Evolutionary conservation across 108 stramenopile genomes (phyloP).

Genomic region (Epithemia pelagica): DNA sequence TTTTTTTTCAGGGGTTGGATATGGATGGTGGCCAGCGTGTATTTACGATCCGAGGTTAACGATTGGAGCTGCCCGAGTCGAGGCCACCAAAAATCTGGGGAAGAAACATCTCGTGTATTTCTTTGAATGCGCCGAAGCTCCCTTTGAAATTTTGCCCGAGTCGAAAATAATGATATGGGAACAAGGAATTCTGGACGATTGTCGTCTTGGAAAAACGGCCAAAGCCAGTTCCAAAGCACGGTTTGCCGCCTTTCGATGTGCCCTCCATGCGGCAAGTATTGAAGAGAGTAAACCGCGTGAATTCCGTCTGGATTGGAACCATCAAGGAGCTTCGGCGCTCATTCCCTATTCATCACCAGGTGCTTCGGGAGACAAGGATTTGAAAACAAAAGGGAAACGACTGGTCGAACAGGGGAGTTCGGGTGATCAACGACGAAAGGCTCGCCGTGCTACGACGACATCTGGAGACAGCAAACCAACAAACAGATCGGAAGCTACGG

Average conservation of each 20-base stretch:
- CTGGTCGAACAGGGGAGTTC: slow-evolving; percentile 4
- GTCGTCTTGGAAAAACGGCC: slow-evolving; percentile 72
- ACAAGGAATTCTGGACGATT: slow-evolving; percentile 64
- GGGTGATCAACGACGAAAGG: slow-evolving; percentile 10
- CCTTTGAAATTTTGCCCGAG: slow-evolving; percentile 61
- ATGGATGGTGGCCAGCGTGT: slow-evolving; percentile 60
- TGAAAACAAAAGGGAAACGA: slow-evolving; percentile 4
- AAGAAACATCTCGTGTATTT: slow-evolving; percentile 79
- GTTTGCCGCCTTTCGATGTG: slow-evolving; percentile 43
- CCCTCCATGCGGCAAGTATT: slow-evolving; percentile 57
- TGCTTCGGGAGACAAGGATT: background rate
- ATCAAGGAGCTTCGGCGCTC: slow-evolving; percentile 12
- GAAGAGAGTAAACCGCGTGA: slow-evolving; percentile 69
- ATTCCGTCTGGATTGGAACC: slow-evolving; percentile 80
- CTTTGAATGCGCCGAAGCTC: slow-evolving; percentile 77
- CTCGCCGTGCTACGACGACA: background rate
- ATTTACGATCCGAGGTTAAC: slow-evolving; percentile 69
- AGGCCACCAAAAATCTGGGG: slow-evolving; percentile 72
- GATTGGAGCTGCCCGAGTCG: slow-evolving; percentile 59
- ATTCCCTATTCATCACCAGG: background rate
- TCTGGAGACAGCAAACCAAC: background rate
- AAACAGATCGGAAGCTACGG: background rate
- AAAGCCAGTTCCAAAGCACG: slow-evolving; percentile 46
- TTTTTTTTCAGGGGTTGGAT: too few relatives aligned
- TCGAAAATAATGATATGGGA: slow-evolving; percentile 58